phyloP scores from a whole-genome alignment of 164 flowering plant species.

The Chimonanthus praecox region DNA sequence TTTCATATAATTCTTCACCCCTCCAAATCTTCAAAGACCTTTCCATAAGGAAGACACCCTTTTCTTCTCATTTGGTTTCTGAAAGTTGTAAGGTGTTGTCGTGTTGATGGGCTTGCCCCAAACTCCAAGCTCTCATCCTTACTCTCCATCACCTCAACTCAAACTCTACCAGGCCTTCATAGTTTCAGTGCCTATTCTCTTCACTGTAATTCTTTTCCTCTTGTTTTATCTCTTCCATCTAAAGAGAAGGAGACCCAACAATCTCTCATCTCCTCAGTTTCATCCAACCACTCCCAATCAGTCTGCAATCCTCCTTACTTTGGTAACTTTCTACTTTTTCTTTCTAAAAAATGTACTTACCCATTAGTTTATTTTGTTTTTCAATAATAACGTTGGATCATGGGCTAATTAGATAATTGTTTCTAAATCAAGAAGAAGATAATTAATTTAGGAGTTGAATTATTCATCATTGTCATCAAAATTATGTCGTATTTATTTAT shows the following conservation, averaged over 20 bases:
- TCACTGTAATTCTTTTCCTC: constrained; percentile 48
- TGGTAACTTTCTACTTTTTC: constrained; percentile 20
- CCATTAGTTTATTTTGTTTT: no score
- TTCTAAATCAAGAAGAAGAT: not conserved
- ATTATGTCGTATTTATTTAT: no score
- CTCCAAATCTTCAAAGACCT: no score
- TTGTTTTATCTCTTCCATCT: constrained; percentile 57
- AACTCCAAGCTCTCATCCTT: constrained; percentile 43
- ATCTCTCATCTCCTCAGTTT: constrained; percentile 22
- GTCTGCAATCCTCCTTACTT: constrained; percentile 17
- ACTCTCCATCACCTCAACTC: constrained; percentile 54
- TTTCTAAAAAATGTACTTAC: not conserved
- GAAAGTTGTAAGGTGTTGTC: constrained; percentile 9
- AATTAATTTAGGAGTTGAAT: no score
- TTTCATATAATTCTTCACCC: not conserved
- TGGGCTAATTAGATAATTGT: not conserved
- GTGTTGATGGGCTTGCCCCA: constrained; percentile 45
- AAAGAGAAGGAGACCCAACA: constrained; percentile 46
- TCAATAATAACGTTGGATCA: not conserved
- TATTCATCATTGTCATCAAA: no score
- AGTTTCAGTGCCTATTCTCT: constrained; percentile 54
- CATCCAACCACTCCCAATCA: constrained; percentile 28
- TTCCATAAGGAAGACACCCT: not conserved
- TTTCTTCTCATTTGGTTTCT: not conserved
- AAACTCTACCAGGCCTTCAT: constrained; percentile 58